Conservation (phyloP, 345 rosid species). For the Salix brachista region DNA sequence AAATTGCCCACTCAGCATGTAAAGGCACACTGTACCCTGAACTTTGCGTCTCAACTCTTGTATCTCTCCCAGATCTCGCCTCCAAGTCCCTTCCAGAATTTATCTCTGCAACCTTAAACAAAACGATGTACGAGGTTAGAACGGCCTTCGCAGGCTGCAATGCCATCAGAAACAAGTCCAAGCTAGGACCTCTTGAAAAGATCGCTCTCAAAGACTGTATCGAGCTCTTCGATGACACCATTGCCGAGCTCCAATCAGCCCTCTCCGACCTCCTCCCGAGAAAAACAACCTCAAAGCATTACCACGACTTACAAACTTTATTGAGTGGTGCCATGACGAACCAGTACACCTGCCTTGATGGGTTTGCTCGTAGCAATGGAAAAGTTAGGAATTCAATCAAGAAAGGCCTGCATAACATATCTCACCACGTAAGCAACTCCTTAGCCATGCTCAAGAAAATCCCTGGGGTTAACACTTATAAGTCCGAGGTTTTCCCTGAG, state of each 20-base stretch:
- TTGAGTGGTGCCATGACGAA: slow-evolving; percentile 76
- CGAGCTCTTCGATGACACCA: slow-evolving; percentile 50
- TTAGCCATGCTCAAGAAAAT: slow-evolving; percentile 58
- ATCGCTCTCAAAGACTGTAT: slow-evolving; percentile 63
- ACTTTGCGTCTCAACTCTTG: slow-evolving; percentile 60
- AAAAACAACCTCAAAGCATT: slow-evolving; percentile 25
- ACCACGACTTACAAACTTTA: slow-evolving; percentile 55
- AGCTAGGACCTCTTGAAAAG: slow-evolving; percentile 31
- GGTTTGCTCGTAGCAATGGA: slow-evolving; percentile 46
- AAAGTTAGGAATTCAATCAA: slow-evolving; percentile 39
- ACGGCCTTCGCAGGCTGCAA: slow-evolving; percentile 49
- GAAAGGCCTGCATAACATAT: slow-evolving; percentile 44
- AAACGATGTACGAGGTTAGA: slow-evolving; percentile 44
- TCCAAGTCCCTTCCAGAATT: slow-evolving; percentile 20
- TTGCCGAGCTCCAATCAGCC: slow-evolving; percentile 42
- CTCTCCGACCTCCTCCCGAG: slow-evolving; percentile 39
- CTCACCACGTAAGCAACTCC: slow-evolving; percentile 62
- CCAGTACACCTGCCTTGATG: slow-evolving; percentile 89
- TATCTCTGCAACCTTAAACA: slow-evolving; percentile 48
- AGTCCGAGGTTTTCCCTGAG: slow-evolving; percentile 32
- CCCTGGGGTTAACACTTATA: slow-evolving; percentile 33
- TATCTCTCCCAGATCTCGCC: slow-evolving; percentile 43
- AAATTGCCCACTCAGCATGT: slow-evolving; percentile 36
- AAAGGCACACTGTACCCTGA: slow-evolving; percentile 51
- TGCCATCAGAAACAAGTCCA: slow-evolving; percentile 21